Percentiles rank a stretch among this genome's conserved stretches.
phyloP scores from a whole-genome alignment of 495 filamentous ascomycete genomes.

The Letharia columbiana region DNA sequence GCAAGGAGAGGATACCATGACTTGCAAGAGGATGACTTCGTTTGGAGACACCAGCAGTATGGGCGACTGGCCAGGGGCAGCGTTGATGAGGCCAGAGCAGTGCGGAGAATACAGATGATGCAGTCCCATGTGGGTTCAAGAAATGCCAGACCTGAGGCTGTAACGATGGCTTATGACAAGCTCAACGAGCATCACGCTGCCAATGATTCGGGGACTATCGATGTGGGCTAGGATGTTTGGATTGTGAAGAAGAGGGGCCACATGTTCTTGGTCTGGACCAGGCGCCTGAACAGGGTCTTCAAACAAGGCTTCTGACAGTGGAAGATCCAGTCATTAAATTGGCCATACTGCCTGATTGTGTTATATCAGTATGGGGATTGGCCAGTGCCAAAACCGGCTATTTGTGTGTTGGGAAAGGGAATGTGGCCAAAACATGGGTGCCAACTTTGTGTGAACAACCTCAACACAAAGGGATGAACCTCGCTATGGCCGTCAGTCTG shows the following conservation, averaged over 20 bases:
- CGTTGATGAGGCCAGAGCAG: conserved; percentile 56
- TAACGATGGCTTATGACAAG: conserved; percentile 72
- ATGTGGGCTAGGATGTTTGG: conserved; percentile 58
- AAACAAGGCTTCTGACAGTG: conserved; percentile 39
- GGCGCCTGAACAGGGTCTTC: conserved; percentile 38
- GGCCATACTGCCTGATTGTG: too few species aligned
- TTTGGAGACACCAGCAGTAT: conserved; percentile 73
- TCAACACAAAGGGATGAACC: too few species aligned
- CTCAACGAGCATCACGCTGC: conserved; percentile 60
- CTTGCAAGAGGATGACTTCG: conserved; percentile 67
- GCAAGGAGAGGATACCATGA: conserved; percentile 47
- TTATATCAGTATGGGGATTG: too few species aligned
- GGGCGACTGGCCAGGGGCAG: conserved; percentile 58
- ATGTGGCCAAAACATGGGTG: too few species aligned
- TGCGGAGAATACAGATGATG: conserved; percentile 68
- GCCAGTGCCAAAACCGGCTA: too few species aligned
- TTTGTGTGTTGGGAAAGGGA: too few species aligned
- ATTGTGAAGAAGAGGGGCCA: conserved; percentile 70
- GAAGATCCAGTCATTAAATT: conserved; percentile 32
- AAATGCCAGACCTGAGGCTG: conserved; percentile 52
- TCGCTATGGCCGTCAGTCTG: too few species aligned
- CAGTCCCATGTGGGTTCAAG: conserved; percentile 59
- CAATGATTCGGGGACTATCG: conserved; percentile 54
- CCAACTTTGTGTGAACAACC: too few species aligned
- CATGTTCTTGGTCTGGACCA: conserved; percentile 53